These are phyloP conservation scores for Coniferiporia sulphurascens DNA, from an alignment of 1,284 basidiomycete species.

Conservation along the genomic window DNA sequence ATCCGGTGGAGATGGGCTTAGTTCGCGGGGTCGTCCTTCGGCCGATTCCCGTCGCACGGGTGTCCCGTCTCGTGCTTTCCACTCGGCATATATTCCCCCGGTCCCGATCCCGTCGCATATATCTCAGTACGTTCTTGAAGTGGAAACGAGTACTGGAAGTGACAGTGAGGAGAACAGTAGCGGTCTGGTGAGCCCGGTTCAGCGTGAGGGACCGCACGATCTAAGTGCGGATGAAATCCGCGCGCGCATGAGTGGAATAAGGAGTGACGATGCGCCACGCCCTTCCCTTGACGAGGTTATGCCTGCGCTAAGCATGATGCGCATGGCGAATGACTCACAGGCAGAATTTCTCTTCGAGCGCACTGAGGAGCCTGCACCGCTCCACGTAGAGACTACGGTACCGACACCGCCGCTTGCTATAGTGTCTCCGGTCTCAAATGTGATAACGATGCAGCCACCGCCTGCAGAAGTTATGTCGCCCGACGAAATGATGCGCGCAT, in stretches of 20 bases:
- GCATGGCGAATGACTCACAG: conserved; percentile 33
- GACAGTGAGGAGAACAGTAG: conserved; percentile 32
- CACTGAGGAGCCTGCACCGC: neutral
- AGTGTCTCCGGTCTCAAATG: conserved; percentile 34
- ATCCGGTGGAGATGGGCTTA: conserved; percentile 21
- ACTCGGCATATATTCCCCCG: conserved; percentile 49
- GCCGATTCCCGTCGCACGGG: conserved; percentile 47
- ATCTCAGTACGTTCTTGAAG: conserved; percentile 23
- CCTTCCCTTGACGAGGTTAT: conserved; percentile 49
- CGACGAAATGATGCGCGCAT: conserved; percentile 71
- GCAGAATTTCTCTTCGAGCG: conserved; percentile 27
- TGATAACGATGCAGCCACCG: conserved; percentile 42
- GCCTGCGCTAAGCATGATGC: conserved; percentile 66
- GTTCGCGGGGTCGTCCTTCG: conserved; percentile 37
- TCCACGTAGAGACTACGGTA: conserved; percentile 36
- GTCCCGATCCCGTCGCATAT: conserved; percentile 33
- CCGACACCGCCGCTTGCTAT: conserved; percentile 30
- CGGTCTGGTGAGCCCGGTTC: conserved; percentile 54
- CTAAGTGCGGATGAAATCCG: conserved; percentile 66
- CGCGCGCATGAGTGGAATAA: conserved; percentile 30
- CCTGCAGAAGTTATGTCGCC: conserved; percentile 46
- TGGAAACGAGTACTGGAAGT: conserved; percentile 33
- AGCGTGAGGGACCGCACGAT: conserved; percentile 59
- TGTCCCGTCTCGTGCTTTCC: conserved; percentile 50
- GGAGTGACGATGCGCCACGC: conserved; percentile 21